These are phyloP conservation scores for Termitomyces sp. DNA, from an alignment of 768 basidiomycete genomes.

Conservation along the genomic window DNA sequence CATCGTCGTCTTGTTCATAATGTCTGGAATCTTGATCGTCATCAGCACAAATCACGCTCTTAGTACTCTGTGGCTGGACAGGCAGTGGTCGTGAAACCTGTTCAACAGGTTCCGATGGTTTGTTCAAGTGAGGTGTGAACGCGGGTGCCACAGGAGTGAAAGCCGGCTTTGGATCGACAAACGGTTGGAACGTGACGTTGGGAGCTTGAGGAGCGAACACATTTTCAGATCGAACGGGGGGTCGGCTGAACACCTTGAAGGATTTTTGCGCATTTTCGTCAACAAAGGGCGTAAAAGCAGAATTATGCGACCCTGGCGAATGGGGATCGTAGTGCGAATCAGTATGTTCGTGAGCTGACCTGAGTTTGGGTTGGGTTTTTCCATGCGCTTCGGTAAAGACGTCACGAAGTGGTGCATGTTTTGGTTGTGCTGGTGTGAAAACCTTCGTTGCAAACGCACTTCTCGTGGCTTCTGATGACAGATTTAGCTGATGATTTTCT, in stretches of 20 bases:
- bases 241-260: constrained; percentile 70
- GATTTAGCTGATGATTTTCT: constrained; percentile 12
- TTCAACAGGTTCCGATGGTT: constrained; percentile 1
- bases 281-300: constrained; percentile 32
- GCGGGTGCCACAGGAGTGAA: constrained; percentile 35
- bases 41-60: constrained; percentile 20
- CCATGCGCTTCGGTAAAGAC: constrained; percentile 40
- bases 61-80: constrained; percentile 15
- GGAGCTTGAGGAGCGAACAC: constrained; percentile 43
- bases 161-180: constrained; percentile 25
- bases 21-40: constrained; percentile 27
- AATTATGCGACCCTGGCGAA: constrained; percentile 15
- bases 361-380: constrained; percentile 32
- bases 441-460: constrained; percentile 52
- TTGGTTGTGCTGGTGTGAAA: constrained; percentile 53
- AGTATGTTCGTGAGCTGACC: constrained; percentile 34
- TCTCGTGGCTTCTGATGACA: constrained; percentile 27
- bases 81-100: constrained; percentile 2
- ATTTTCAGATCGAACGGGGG: constrained; percentile 46
- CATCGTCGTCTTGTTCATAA: constrained; percentile 24
- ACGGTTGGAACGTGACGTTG: constrained; percentile 32
- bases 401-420: constrained; percentile 36
- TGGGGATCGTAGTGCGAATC: constrained; percentile 33
- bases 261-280: constrained; percentile 43
- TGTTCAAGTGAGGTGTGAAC: constrained; percentile 31